Base-by-base conservation (phyloP, 768 basidiomycete species). In the Tulasnella sp. region DNA sequence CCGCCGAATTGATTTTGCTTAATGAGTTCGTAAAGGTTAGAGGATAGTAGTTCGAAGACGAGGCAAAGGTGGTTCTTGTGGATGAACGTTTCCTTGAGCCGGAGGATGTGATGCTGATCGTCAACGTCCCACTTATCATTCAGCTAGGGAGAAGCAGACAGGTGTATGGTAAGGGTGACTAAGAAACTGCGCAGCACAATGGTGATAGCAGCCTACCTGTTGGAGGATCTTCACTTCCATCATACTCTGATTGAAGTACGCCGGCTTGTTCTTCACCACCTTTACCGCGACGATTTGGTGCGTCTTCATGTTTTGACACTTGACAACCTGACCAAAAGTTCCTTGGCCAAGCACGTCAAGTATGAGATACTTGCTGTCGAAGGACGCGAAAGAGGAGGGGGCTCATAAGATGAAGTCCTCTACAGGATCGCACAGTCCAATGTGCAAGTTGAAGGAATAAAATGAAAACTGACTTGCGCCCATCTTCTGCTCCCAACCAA, bases 1-100 rank as follows among this genome's bases (percentile, higher is more conserved):
- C 96, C 96, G 71, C 96, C 89, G 78, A 98, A 99, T 69, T 93
- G 91, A 72, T 99, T 99, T 74, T 99, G 96, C 75, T 99, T 99
- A 81, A 99, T 98, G 68, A 99, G 80, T 71, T 99, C 96, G 75
- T 98, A 99, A 59, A 99, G 78, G 68, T 99, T 99, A 30, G 92
- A 96, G 5, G 92, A 93, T 9, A 99, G 80, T 49, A 97, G 79
- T 71, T 99, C 94, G 67, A 98, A 98, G 55, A 98, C 94, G 64
- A 99, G 86, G 71, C 96, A 99, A 46, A 99, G 78, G 71, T 99
- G 96, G 64, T 80, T 91, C 66, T 87, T 83, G 73, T 99, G 96
- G 60, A 94, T 96, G 74, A 99, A 99, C 0, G 88, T 90, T 71
- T 98, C 96, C 15, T 84, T 84, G 65, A 99, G 76, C 30, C 96